A percentile compares a stretch with the other conserved stretches of the same genome.
Evolutionary conservation across 2,329 filamentous ascomycete species (phyloP).

Genomic region (Huntiella savannae): DNA sequence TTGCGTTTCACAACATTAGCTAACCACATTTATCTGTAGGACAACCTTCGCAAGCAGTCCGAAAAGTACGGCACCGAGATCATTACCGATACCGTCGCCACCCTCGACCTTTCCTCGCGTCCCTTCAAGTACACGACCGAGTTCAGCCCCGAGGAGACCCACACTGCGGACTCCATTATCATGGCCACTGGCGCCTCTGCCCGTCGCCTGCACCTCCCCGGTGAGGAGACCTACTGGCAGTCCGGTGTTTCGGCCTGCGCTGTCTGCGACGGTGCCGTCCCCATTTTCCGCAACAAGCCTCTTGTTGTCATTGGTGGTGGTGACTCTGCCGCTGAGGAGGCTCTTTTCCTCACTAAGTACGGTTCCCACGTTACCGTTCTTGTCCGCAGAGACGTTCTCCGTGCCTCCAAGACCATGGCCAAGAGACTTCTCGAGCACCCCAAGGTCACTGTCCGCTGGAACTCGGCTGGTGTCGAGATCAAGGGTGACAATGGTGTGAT

Average conservation of each 20-base stretch:
- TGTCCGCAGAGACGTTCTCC: constrained; percentile 68
- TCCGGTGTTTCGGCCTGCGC: constrained; percentile 91
- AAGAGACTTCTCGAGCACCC: constrained; percentile 62
- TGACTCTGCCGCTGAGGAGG: constrained; percentile 93
- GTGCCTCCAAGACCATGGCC: constrained; percentile 84
- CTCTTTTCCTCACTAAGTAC: constrained; percentile 94
- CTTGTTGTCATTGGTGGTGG: constrained; percentile 91
- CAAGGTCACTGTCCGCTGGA: constrained; percentile 81
- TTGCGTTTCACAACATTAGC: background rate
- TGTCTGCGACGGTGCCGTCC: constrained; percentile 90
- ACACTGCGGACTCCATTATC: constrained; percentile 84
- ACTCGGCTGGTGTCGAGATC: constrained; percentile 64
- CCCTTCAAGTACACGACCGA: constrained; percentile 93
- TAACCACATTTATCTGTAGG: constrained; percentile 23
- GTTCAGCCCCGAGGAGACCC: constrained; percentile 60
- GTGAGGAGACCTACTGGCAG: constrained; percentile 95
- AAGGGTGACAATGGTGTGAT: constrained; percentile 71
- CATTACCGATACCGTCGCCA: constrained; percentile 78
- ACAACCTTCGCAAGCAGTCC: constrained; percentile 83
- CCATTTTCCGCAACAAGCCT: constrained; percentile 93
- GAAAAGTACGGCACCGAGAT: constrained; percentile 83
- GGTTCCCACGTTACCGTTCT: constrained; percentile 86
- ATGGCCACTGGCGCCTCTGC: constrained; percentile 92
- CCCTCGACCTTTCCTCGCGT: constrained; percentile 62
- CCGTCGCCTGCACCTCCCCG: constrained; percentile 58